Base-by-base conservation (phyloP, 1,284 basidiomycete species). In the Trichosporon ovoides region DNA sequence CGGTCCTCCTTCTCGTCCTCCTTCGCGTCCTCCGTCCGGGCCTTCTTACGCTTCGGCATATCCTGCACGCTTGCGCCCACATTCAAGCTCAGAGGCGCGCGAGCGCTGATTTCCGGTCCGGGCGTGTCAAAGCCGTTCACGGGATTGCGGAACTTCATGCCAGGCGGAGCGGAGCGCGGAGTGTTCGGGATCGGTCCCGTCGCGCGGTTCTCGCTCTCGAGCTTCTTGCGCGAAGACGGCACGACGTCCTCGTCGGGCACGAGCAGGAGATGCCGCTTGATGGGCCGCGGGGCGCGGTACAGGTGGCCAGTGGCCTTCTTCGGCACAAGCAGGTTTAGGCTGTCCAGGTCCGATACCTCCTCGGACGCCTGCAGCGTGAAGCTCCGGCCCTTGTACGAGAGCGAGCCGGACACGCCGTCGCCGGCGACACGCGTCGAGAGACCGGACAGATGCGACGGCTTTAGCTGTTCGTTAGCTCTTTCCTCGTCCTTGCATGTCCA, bases 251-350 rank as follows among this genome's bases (percentile, higher is more conserved):
- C 53, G n/a, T 58, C 56, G 2, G 74, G 74, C 6, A 68, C 63
- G 7, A 78, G 62, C 10, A 77, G 58, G 20, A 77, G 60, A 28
- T 67, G 71, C 33, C 67, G 70, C 11, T 66, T 64, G 34, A 71
- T 57, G 4, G 76, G 74, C 7, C 73, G 73, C 76, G 60, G 13
- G 18, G 13, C 11, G 52, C 33, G 46, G 56, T 37, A 51, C n/a
- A 34, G 33, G 14, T 35, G 34, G 3, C 33, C 34, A 16, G 22
- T 35, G n/a, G 38, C 12, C 28, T 66, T 56, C 22, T 60, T 61
- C 6, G 76, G 76, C 2, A 77, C 68, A 35, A 78, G 55, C 28
- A 78, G 57, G 48, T 60, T 66, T 66, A 78, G 65, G 3, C 74
- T 73, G 24, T 58, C 57, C 71, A 76, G 74, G 57, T 78, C 75